Evolutionary conservation across 768 basidiomycete species (phyloP), one percentile per base, ranked within the genome.

Genomic region (Ramaria sp.): DNA sequence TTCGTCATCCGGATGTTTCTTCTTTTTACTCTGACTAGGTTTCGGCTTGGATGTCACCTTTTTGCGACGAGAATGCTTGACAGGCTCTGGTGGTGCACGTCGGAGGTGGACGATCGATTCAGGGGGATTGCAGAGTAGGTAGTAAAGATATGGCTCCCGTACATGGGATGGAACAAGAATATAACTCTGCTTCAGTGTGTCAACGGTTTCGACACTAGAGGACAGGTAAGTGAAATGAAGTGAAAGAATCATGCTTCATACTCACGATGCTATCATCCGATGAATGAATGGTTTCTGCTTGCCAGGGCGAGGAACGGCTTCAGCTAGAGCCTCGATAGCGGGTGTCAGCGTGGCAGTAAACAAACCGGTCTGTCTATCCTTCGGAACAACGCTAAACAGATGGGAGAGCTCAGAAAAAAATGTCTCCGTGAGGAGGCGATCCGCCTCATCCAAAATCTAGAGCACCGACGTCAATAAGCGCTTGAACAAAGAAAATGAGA

Each of bases 321-420:
- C 74, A 6, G 84, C 86, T 20, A 97, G 66, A 7, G 78, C 74
- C 64, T 94, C 88, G 57, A 99, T 90, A 0, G 91, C 81, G 6
- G 84, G 78, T 4, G 92, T 94, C 59, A 95, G 73, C 1, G 96
- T 99, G 0, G 96, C 96, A 0, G 96, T 99, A 71, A 98, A 98
- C 42, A 99, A 78, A 63, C 92, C 90, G 0, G 95, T 98, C 68
- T 98, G 95, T n/a, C 96, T 78, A 33, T 91, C 82, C 54, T 78
- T 78, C 1, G 96, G 91, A 15, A 98, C 75, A 37, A 78, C 72
- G 37, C 73, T 71, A 68, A 98, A 94, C 20, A 98, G 67, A 65
- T 84, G 79, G 1, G 80, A 75, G 45, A 99, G 71, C 52, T 98
- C 95, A 0, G 87, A 79, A 7, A 91, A 79, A 67, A 99, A 99